Base-by-base conservation (phyloP, 371 early-diverging fungal genomes). In the Syncephalastrum monosporum region DNA sequence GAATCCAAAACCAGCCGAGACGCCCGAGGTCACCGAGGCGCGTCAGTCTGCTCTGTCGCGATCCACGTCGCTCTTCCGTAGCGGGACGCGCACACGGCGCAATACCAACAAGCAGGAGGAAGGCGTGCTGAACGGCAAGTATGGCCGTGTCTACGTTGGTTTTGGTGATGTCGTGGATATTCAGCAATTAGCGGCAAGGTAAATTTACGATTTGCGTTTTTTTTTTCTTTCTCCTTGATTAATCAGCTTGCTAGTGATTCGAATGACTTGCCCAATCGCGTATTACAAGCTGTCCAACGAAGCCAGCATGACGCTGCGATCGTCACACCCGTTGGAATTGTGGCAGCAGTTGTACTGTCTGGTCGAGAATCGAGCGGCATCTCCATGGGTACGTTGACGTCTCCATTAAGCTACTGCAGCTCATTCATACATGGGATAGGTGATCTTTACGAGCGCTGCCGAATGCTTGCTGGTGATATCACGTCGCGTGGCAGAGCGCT, bases 91-190 rank as follows among this genome's bases (percentile, higher is more conserved):
- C 0, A 69, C 68, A 7, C 75, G 65, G 15, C 54, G 73, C 49
- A 68, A 65, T n/a, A 61, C 68, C 8, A 67, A 60, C 10, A 70
- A 71, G 42, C 10, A 33, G 38, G 72, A 74, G 2, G 57, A 63
- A 16, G 64, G 65, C 12, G 27, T 47, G 1, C 71, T 71, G n/a
- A 55, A 68, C 15, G 75, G 74, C 14, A 66, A 68, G 53, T 79
- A 75, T 52, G 80, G 80, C 4, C 70, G 80, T 29, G 80, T 62
- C 3, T 76, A 68, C 47, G 63, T 79, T 16, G 73, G 74, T 8
- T 66, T 79, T 56, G 77, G 80, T 3, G 47, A 76, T 5, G 55
- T 56, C 0, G 60, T 79, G 45, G 65, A 71, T 45, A 59, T 75
- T 3, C 53, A 27, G 16, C 45, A 53, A 29, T 41, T 47, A 24